Conservation (phyloP, 257 asterid genomes). For the Solanum phureja region DNA sequence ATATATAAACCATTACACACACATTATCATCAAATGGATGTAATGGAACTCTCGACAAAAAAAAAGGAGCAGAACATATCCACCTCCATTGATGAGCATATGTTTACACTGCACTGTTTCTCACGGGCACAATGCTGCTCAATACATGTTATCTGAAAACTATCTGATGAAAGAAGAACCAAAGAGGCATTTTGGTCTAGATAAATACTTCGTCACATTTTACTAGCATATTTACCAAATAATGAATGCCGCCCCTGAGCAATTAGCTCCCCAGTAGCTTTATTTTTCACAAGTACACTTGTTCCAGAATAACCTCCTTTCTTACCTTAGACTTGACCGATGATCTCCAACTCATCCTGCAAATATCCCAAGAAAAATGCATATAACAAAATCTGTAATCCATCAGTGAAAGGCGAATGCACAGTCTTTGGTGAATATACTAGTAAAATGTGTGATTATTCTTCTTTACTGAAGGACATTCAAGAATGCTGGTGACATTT, state of each 20-base stretch:
- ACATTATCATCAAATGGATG: background rate
- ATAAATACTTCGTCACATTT: slow-evolving; percentile 27
- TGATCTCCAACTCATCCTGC: slow-evolving; percentile 80
- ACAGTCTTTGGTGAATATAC: background rate
- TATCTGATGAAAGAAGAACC: background rate
- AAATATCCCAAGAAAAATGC: background rate
- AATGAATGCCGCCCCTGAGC: slow-evolving; percentile 80
- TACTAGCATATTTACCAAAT: slow-evolving; percentile 50
- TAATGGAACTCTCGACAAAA: background rate
- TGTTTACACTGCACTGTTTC: background rate
- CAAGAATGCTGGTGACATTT: background rate
- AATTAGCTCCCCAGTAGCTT: slow-evolving; percentile 57
- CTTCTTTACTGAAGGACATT: background rate
- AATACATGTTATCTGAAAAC: background rate
- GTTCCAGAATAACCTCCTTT: slow-evolving; percentile 52
- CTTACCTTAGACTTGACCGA: slow-evolving; percentile 33
- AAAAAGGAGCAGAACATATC: background rate
- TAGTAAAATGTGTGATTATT: background rate
- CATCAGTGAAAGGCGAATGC: background rate
- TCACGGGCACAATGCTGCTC: background rate
- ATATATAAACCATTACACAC: background rate
- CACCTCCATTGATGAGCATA: background rate
- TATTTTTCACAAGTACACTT: slow-evolving; percentile 44
- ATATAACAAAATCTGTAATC: background rate
- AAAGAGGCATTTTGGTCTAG: background rate